A percentile compares a stretch with the other conserved stretches of the same genome.
Evolutionary conservation across 371 early-diverging fungal species (phyloP).

Genomic region (Ordospora colligata): DNA sequence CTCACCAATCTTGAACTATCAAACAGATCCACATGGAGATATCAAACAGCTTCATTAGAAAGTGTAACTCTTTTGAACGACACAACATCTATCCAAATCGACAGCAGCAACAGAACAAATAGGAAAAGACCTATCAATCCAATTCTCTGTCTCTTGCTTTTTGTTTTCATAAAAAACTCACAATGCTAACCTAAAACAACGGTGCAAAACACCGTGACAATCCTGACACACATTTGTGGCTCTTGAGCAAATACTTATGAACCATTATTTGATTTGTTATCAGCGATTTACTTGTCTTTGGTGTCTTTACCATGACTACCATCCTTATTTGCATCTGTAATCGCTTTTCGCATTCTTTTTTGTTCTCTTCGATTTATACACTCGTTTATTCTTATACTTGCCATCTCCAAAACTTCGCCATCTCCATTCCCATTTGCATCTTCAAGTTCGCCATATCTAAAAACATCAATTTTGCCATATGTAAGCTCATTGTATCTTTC

Average conservation of each 20-base stretch:
- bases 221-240: background rate
- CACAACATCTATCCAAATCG: background rate
- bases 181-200: background rate
- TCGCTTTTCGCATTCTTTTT: background rate
- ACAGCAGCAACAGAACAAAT: background rate
- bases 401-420: background rate
- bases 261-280: no score
- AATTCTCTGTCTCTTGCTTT: background rate
- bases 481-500: slow-evolving; percentile 19
- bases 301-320: no score
- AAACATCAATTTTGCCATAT: slow-evolving; percentile 8
- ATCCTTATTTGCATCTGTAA: background rate
- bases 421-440: background rate
- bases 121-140: background rate
- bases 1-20: no score
- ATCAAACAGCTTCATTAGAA: background rate
- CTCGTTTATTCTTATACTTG: background rate
- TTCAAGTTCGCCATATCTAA: slow-evolving; percentile 19
- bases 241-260: no score
- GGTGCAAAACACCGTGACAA: background rate
- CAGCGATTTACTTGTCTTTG: no score
- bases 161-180: background rate
- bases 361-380: background rate
- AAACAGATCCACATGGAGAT: background rate
- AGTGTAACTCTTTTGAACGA: background rate